Percentiles rank a stretch among this genome's conserved stretches.
Evolutionary conservation across 2,329 filamentous ascomycete genomes (phyloP).

Genomic region (Xylariaceae sp.): DNA sequence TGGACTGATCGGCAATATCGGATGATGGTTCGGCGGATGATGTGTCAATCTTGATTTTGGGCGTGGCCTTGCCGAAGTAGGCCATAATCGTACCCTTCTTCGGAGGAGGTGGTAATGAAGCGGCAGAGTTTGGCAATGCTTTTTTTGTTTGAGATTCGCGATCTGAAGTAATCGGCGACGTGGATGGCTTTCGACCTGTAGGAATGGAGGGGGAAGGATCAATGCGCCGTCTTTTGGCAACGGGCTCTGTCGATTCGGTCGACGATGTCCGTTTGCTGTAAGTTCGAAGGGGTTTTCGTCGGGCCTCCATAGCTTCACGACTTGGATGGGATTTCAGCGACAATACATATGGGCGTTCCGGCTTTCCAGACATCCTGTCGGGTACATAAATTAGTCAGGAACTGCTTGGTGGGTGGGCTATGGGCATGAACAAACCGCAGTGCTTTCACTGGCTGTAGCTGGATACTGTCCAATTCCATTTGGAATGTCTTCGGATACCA

Average conservation of each 20-base stretch:
- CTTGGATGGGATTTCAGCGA: slow-evolving; percentile 7
- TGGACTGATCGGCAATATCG: slow-evolving; percentile 18
- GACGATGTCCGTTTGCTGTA: slow-evolving; percentile 33
- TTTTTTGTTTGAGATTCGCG: neutral
- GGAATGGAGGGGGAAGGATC: neutral
- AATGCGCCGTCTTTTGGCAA: slow-evolving; percentile 23
- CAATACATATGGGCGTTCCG: slow-evolving; percentile 19
- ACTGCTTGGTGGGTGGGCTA: too few species aligned
- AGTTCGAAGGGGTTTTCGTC: slow-evolving; percentile 34
- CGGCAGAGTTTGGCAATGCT: neutral
- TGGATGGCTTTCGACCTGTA: neutral
- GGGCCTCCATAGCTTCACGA: slow-evolving; percentile 9
- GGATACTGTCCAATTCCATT: slow-evolving; percentile 10
- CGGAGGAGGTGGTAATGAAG: slow-evolving; percentile 8
- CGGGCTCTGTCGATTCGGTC: slow-evolving; percentile 21
- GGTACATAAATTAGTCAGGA: neutral
- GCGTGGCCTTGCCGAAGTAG: slow-evolving; percentile 28
- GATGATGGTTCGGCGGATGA: slow-evolving; percentile 18
- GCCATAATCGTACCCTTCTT: slow-evolving; percentile 29
- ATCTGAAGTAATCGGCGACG: neutral
- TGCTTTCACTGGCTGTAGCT: slow-evolving; percentile 8
- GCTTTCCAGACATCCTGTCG: slow-evolving; percentile 16
- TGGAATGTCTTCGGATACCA: neutral
- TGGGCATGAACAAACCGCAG: too few species aligned
- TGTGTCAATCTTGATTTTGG: slow-evolving; percentile 15